Base-by-base conservation (phyloP, 1,139 yeast genomes). In the Geotrichum siamense region DNA sequence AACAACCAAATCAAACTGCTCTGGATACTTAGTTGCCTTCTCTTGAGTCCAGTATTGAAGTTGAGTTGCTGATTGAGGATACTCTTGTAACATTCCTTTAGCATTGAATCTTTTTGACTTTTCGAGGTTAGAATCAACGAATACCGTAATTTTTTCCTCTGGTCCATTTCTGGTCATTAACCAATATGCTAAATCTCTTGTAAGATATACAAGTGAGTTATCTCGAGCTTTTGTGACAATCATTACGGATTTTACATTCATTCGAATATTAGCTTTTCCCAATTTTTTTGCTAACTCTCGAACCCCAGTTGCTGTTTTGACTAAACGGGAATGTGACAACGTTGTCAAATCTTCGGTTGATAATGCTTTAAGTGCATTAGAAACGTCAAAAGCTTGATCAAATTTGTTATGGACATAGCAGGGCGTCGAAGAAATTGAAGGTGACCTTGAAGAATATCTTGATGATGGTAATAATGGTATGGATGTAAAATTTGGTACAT, bases 221-320 rank as follows among this genome's bases (percentile, higher is more conserved):
- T 85, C 95, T 44, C 91, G 71, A 0, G 93, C 93, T 60, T 85
- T 85, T 13, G 95, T 85, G n/a, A 85, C 86, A 20, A 85, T 75
- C 78, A 85, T 73, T 22, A 85, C 75, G 9, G 84, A 76, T 43
- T 72, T 72, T 8, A 82, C 80, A 47, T 81, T 79, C 23, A 85
- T 63, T 53, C 79, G 80, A 29, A 85, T 80, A 2, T 84, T 79
- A 5, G 94, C 86, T 53, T 78, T 75, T 39, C 82, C 74, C 35
- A 85, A 68, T 59, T 82, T 82, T 52, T 79, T 79, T 17, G 89
- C 86, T 50, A 85, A 68, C 69, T 81, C 74, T 39, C 94, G 70
- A 1, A 85, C 94, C 2, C 91, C 91, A 54, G 85, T 83, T 3
- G 93, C 94, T 2, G 94, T 83, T 55, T 84, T 83, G 2, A 91